These are phyloP conservation scores for Coemansia sp. DNA, from an alignment of 192 early-diverging fungal genomes.

Conservation along the genomic window DNA sequence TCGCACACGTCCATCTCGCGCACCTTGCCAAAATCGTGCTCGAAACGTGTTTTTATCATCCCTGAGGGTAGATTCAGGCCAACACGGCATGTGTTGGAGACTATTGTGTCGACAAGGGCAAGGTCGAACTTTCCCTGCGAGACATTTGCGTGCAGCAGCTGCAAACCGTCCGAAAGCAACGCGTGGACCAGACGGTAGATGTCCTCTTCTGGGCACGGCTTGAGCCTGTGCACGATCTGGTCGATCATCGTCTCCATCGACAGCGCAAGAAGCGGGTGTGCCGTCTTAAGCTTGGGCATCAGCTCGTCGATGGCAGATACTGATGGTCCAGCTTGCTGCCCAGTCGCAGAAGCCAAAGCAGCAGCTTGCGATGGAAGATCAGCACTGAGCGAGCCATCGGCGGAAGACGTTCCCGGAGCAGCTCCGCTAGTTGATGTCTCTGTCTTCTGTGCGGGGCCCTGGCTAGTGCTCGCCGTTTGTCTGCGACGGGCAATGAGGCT, in stretches of 20 bases:
- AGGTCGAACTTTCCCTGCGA: conserved; percentile 26
- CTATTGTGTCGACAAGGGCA: conserved; percentile 34
- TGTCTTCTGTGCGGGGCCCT: background rate
- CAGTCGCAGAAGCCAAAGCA: conserved; percentile 2
- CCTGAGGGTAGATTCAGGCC: conserved; percentile 83
- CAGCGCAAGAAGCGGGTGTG: conserved; percentile 87
- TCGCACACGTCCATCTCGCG: conserved; percentile 77
- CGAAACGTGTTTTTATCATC: conserved; percentile 68
- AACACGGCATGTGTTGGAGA: conserved; percentile 78
- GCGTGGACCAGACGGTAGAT: conserved; percentile 95
- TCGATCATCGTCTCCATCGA: conserved; percentile 99
- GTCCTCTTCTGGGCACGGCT: conserved; percentile 95
- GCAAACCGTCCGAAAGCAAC: conserved; percentile 85
- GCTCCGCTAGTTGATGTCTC: conserved; percentile 8
- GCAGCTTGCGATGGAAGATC: conserved; percentile 18
- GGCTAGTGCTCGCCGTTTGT: conserved; percentile 18
- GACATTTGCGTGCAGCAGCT: conserved; percentile 56
- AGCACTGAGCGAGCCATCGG: background rate
- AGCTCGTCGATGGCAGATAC: conserved; percentile 81
- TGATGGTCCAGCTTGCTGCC: conserved; percentile 4
- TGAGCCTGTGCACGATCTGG: conserved; percentile 91
- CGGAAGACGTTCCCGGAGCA: background rate
- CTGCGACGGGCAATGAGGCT: conserved; percentile 60
- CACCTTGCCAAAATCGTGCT: conserved; percentile 87
- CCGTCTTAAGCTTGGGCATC: conserved; percentile 92